Evolutionary conservation across 2,329 filamentous ascomycete genomes (phyloP), one percentile per base, ranked within the genome.

Genomic region (Aureobasidium musti): DNA sequence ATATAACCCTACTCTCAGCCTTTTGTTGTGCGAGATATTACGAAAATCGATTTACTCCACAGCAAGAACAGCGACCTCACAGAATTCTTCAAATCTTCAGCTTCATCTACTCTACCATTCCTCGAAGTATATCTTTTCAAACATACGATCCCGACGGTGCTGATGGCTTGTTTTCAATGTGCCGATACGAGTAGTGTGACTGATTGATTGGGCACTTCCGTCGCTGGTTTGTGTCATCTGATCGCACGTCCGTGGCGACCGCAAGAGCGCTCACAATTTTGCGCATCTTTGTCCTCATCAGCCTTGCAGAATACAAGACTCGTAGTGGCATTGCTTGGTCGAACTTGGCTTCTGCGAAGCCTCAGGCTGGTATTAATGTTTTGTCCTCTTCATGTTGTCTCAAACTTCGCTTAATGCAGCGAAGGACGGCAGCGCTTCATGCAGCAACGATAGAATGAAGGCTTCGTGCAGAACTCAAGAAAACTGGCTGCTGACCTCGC

Each of bases 291-390:
- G 53, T n/a, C 11, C 11, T 13, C n/a, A 26, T 19, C 53, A 56
- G 21, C 4, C 35, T 21, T 2, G n/a, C 39, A 10, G 21, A 13
- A 33, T 10, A 35, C 49, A 45, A 60, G 26, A 37, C 43, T 61
- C 19, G 7, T 43, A 17, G 35, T 63, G 35, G 60, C 60, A 23
- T 52, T 63, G 60, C 60, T 63, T 63, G 35, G 41, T 21, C n/a
- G 23, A 41, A 53, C 45, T 63, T 63, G 60, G 60, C 60, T 63
- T 13, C 21, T 30, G 13, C 5, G 5, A 28, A 33, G 17, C 28
- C 5, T 59, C 10, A 5, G 56, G 39, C 26, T 19, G 47, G 35
- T 23, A 39, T 8, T 33, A 14, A 19, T 56, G 35, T 7, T n/a
- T 33, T 52, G 17, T 52, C 11, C 49, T 52, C 35, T 30, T 30